phyloP scores from a whole-genome alignment of 768 basidiomycete genomes.

The Gloeopeniophorella convolvens region DNA sequence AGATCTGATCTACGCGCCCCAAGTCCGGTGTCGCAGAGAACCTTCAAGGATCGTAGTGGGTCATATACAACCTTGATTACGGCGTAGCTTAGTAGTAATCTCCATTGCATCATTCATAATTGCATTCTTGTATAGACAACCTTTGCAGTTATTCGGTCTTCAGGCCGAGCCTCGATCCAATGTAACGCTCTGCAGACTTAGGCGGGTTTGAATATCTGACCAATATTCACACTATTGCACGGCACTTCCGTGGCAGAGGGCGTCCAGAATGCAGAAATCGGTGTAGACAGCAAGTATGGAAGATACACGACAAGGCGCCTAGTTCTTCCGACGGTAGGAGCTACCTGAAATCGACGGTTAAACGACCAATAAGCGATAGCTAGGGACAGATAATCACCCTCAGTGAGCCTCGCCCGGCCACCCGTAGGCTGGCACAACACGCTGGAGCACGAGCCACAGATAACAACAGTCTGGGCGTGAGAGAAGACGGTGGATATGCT shows the following conservation, averaged over 20 bases:
- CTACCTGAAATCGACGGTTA: constrained; percentile 51
- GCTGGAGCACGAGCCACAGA: constrained; percentile 88
- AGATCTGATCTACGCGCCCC: constrained; percentile 16
- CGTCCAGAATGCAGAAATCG: constrained; percentile 25
- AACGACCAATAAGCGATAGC: constrained; percentile 8
- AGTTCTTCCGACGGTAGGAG: constrained; percentile 97
- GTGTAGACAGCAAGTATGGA: constrained; percentile 23
- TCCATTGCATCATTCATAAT: background rate
- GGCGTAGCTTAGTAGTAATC: background rate
- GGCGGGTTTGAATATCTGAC: too few relatives aligned
- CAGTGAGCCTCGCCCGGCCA: constrained; percentile 95
- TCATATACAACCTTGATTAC: too few relatives aligned
- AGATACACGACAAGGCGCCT: constrained; percentile 25
- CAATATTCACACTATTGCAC: background rate
- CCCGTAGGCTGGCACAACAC: constrained; percentile 98
- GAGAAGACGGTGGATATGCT: constrained; percentile 98
- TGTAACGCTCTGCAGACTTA: too few relatives aligned
- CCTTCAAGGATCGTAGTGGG: too few relatives aligned
- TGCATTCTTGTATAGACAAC: too few relatives aligned
- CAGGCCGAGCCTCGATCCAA: too few relatives aligned
- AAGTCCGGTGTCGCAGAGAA: too few relatives aligned
- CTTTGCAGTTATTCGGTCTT: too few relatives aligned
- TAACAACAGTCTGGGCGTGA: constrained; percentile 95
- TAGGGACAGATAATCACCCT: constrained; percentile 58
- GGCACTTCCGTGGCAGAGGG: constrained; percentile 57